phyloP scores from a whole-genome alignment of 768 basidiomycete species.

The Asterophora lycoperdoides region DNA sequence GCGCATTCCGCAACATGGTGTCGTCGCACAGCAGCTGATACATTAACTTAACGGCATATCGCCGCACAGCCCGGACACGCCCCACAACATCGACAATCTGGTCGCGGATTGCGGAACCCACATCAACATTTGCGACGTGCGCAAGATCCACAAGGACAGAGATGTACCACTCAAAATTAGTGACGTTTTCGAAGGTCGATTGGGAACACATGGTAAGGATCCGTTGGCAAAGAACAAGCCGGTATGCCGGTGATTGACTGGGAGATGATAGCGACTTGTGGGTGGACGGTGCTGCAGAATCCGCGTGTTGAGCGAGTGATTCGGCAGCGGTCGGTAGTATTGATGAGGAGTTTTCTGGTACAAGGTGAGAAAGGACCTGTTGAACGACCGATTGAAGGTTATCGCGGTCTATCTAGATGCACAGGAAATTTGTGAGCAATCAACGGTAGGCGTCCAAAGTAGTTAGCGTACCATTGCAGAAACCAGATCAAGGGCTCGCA shows the following conservation, averaged over 20 bases:
- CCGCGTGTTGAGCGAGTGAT: constrained; percentile 42
- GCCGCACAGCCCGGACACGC: constrained; percentile 69
- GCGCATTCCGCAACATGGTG: constrained; percentile 59
- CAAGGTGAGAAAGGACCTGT: constrained; percentile 84
- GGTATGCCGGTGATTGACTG: constrained; percentile 78
- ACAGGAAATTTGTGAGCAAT: neutral
- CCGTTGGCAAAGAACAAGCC: constrained; percentile 73
- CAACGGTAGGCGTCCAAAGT: neutral
- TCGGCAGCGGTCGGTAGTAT: constrained; percentile 59
- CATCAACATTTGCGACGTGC: constrained; percentile 76
- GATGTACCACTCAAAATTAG: constrained; percentile 97
- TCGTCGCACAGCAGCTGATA: constrained; percentile 78
- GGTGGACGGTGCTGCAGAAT: constrained; percentile 29
- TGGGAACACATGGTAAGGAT: constrained; percentile 86
- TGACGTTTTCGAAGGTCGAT: constrained; percentile 80
- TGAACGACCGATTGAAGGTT: constrained; percentile 90
- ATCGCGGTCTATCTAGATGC: constrained; percentile 68
- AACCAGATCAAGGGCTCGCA: constrained; percentile 92
- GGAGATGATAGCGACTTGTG: constrained; percentile 42
- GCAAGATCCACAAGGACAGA: constrained; percentile 91
- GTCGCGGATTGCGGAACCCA: constrained; percentile 75
- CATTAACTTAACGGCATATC: constrained; percentile 82
- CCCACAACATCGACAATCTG: constrained; percentile 85
- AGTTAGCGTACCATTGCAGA: constrained; percentile 74
- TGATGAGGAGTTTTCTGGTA: constrained; percentile 49